Base-by-base conservation (phyloP, 164 flowering plant genomes). In the Santalum album region DNA sequence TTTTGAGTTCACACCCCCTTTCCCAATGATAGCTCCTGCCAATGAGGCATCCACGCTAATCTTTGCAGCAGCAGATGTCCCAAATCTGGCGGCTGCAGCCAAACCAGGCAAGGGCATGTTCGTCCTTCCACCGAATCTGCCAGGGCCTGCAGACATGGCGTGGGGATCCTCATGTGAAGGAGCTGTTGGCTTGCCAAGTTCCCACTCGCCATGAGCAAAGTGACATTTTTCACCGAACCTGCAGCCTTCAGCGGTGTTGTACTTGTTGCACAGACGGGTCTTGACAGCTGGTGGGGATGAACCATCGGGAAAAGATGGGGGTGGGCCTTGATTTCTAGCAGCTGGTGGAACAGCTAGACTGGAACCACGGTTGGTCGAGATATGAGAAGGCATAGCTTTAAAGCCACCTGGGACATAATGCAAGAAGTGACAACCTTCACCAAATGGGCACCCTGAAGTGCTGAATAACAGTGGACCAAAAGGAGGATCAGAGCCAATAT, bases 371-470 rank as follows among this genome's bases (percentile, higher is more conserved):
- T 60, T 65, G 29, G 67, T 62, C 79, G n/a, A n/a, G n/a, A 78
- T 77, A 57, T 81, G 86, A 21, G 81, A n/a, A n/a, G 34, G 39
- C 25, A 76, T 84, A 7, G 83, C 83, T 54, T 74, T 75, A 34
- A 74, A 35, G 45, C 95, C 95, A 35, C 89, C 95, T 9, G 91
- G 95, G 15, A 87, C 87, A 54, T 78, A 78, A 56, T 87, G 95
- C 67, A 82, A 50, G 68, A 87, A 87, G 64, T 87, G 95, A 58
- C 95, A 87, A n/a, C 79, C 72, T 48, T 87, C 95, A n/a, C 95
- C 95, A 69, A 84, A 87, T 3, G 84, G 91, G 61, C 95, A 87
- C 16, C 88, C 88, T 46, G 83, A 66, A 47, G 86, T 80, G 59
- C 86, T 83, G 86, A 71, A 73, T 36, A 55, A 29, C 26, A 52